Evolutionary conservation across 2,329 filamentous ascomycete species (phyloP), one percentile per base, ranked within the genome.

Genomic region (Fusarium caatingaense): DNA sequence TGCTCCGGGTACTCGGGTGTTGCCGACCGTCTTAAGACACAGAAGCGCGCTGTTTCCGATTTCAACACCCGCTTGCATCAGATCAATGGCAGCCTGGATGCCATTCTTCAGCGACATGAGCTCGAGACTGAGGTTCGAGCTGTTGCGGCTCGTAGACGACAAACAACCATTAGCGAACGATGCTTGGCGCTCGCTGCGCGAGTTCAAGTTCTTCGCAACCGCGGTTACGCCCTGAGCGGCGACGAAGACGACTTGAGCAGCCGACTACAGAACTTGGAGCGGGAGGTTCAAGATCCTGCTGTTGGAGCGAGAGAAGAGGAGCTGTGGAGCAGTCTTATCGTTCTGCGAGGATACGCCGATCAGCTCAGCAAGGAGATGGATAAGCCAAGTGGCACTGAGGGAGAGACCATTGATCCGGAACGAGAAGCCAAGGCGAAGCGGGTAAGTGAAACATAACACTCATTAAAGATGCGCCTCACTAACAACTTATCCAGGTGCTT

Each of bases 241-340:
- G 90, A 92, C 67, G 93, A 97, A 79, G 93, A 97, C 74, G 90
- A 92, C 70, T 79, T 97, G 47, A 90, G 91, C 78, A 88, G 89
- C 72, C 92, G 92, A 77, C 83, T 97, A 62, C 83, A 89, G 74
- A 84, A 83, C 25, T 82, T 96, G 61, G 91, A 94, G 77, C 88
- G 88, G 75, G 84, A 85, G 53, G 88, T 93, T 28, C 89, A 90
- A 69, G 93, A 96, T 75, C 93, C 93, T 10, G 89, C 90, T 10
- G 85, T 95, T 58, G 87, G 88, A 40, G 92, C 92, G 5, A 84
- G 92, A 71, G 91, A 93, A 76, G 93, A 96, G 79, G 93, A 96
- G 82, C 89, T 96, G 46, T 96, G 93, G 93, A 93, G 92, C 69
- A 85, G 93, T 47, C 87, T 96, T 81, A 91, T 94, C 50, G 87